Evolutionary conservation across 1,284 basidiomycete genomes (phyloP).

Genomic region (Ganoderma lucidum): DNA sequence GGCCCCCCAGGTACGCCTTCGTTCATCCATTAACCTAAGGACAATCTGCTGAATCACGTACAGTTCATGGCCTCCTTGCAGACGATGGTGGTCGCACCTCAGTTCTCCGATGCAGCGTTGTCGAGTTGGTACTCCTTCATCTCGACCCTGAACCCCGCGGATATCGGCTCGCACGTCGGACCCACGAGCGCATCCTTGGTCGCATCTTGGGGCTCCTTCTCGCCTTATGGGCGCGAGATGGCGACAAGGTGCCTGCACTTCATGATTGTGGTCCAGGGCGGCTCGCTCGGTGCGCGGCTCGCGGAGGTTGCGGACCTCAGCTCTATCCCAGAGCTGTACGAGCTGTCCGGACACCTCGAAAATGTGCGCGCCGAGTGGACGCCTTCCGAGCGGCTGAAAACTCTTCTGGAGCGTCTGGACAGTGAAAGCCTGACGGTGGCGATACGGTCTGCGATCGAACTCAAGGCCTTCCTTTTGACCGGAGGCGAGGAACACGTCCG

Average conservation of each 20-base stretch:
- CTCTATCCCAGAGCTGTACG: slow-evolving; percentile 71
- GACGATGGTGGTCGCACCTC: slow-evolving; percentile 79
- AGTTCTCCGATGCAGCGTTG: slow-evolving; percentile 83
- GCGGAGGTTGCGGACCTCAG: slow-evolving; percentile 85
- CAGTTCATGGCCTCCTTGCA: slow-evolving; percentile 98
- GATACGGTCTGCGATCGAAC: slow-evolving; percentile 79
- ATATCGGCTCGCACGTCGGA: slow-evolving; percentile 88
- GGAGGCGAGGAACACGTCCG: slow-evolving; percentile 64
- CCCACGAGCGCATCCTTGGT: slow-evolving; percentile 90
- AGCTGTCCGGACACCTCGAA: slow-evolving; percentile 57
- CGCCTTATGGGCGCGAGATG: slow-evolving; percentile 56
- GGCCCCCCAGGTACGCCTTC: slow-evolving; percentile 78
- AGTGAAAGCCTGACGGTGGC: slow-evolving; percentile 89
- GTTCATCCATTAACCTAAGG: not conserved
- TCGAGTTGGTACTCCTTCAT: slow-evolving; percentile 88
- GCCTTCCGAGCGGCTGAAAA: slow-evolving; percentile 64
- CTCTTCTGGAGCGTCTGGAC: slow-evolving; percentile 77
- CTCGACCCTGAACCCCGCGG: slow-evolving; percentile 69
- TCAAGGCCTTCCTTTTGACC: slow-evolving; percentile 69
- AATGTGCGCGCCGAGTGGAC: slow-evolving; percentile 59
- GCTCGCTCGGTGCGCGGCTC: slow-evolving; percentile 61
- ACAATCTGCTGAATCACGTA: not conserved
- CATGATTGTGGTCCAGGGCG: slow-evolving; percentile 73
- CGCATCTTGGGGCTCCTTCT: slow-evolving; percentile 79
- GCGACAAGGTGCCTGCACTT: slow-evolving; percentile 75